Conservation (phyloP, 73 alveolate genomes). For the Blepharisma japonicum region DNA sequence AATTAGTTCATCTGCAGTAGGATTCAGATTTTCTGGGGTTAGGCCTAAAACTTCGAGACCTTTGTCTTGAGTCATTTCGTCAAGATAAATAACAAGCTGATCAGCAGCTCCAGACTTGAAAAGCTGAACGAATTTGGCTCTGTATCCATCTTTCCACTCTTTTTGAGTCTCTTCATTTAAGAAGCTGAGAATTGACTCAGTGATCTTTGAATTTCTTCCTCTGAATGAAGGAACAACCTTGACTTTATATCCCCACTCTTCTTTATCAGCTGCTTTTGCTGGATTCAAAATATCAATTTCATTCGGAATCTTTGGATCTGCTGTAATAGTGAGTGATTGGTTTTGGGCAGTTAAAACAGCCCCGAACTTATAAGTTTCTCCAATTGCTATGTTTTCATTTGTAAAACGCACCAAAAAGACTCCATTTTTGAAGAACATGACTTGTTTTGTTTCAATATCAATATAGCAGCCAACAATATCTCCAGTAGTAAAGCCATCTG, state of each 20-base stretch:
- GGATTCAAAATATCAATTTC: background rate
- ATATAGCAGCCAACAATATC: background rate
- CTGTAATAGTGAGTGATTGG: background rate
- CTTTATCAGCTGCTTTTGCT: background rate
- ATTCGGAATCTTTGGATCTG: background rate
- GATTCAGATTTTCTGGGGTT: constrained; percentile 50
- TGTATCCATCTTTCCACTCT: constrained; percentile 42
- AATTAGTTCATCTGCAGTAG: constrained; percentile 55
- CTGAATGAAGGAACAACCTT: constrained; percentile 45
- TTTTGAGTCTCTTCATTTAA: constrained; percentile 36
- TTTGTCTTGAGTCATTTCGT: constrained; percentile 61
- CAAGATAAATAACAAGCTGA: constrained; percentile 63
- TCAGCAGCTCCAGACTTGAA: constrained; percentile 52
- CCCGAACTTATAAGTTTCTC: background rate
- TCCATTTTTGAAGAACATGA: constrained; percentile 21
- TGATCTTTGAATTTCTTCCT: constrained; percentile 50
- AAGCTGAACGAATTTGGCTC: constrained; percentile 46
- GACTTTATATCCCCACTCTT: constrained; percentile 64
- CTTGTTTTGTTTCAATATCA: background rate
- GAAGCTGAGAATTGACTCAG: background rate
- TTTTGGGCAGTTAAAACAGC: constrained; percentile 19
- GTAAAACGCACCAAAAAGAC: background rate
- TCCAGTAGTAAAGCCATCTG: constrained; percentile 18
- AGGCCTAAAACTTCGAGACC: constrained; percentile 47
- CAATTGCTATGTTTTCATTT: background rate